phyloP scores from a whole-genome alignment of 306 rosid genomes.

The Prunus mira region DNA sequence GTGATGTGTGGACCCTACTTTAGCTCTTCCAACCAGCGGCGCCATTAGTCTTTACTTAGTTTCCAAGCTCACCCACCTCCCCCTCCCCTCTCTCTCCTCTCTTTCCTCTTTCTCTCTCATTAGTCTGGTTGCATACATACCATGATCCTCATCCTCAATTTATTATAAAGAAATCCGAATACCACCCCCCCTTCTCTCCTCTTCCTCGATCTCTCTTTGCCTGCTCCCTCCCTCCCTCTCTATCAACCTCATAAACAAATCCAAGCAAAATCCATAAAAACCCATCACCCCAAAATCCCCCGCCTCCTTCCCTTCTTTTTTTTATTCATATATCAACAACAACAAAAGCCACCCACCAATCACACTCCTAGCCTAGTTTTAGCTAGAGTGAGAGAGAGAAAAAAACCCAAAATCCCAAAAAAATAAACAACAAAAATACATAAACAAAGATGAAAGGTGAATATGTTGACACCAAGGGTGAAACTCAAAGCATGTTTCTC shows the following conservation, averaged over 20 bases:
- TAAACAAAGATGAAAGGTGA: slow-evolving; percentile 57
- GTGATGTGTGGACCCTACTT: slow-evolving; percentile 45
- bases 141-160: not conserved
- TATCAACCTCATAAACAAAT: not conserved
- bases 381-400: not conserved
- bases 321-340: not conserved
- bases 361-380: not conserved
- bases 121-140: not conserved
- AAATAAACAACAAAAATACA: too few relatives aligned
- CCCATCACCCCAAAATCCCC: too few relatives aligned
- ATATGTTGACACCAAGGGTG: slow-evolving; percentile 45
- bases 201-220: not conserved
- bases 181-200: not conserved
- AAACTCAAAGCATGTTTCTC: slow-evolving; percentile 61
- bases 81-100: not conserved
- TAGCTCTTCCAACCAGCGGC: slow-evolving; percentile 61
- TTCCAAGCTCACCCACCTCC: slow-evolving; percentile 74
- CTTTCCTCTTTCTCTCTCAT: slow-evolving; percentile 2
- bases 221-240: not conserved
- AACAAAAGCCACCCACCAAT: slow-evolving; percentile 10
- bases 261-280: too few relatives aligned
- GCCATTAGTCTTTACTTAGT: slow-evolving; percentile 72
- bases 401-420: not conserved
- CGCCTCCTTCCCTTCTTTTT: not conserved
- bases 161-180: slow-evolving; percentile 36